Base-by-base conservation (phyloP, 2,329 filamentous ascomycete species). In the Phialophora tarda region DNA sequence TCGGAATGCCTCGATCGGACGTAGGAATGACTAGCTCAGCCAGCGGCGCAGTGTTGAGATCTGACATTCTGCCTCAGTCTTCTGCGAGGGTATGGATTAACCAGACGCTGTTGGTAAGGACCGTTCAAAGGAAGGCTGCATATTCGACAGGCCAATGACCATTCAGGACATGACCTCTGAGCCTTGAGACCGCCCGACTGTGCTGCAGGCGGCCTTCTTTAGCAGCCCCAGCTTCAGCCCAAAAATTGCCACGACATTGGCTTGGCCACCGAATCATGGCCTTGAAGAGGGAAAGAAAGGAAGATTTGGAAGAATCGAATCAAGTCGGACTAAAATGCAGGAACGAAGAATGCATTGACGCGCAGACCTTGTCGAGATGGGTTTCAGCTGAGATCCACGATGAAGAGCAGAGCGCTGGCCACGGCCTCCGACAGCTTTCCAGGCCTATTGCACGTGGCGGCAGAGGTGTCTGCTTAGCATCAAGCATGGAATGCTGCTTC, bases 181-280 rank as follows among this genome's bases (percentile, higher is more conserved):
- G 59, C 62, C 63, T 70, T 69, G 69, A 69, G 69, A 69, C 65
- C 62, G 70, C 64, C 67, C 69, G 63, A 71, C 64, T 41, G 30
- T 69, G 62, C 68, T 73, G 71, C 71, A 72, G 67, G 69, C 68
- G 67, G 67, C 71, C 71, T 68, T 72, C 57, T 63, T 67, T 55
- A 67, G 58, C 63, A 67, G 66, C 64, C 68, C 64, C 63, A 60
- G 55, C 56, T 66, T 63, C 41, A 65, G 68, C 53, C 70, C 66
- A 68, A 70, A 71, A 72, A 65, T 71, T 70, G 69, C 67, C 63
- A 69, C 68, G 63, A 57, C 59, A 64, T 47, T 57, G 61, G 63
- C 68, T 67, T 64, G 68, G 63, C 60, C 60, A 63, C 65, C 65
- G 63, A 63, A 70, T 66, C 63, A 62, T 68, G 60, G 41, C 58